Percentiles rank a stretch among this genome's conserved stretches.
Conservation (phyloP, 345 rosid genomes). For the Mercurialis annua region DNA sequence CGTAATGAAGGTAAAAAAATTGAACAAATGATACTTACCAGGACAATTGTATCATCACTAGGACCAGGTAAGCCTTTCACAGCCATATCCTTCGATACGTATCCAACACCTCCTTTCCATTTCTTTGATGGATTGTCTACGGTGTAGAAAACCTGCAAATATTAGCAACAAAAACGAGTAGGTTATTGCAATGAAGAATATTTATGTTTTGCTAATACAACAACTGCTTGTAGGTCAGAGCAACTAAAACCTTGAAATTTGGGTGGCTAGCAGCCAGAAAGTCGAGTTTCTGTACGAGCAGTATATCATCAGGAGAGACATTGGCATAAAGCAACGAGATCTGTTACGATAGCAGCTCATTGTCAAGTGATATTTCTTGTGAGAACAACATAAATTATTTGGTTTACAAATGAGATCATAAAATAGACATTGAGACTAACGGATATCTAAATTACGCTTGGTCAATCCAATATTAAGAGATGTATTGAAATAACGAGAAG, state of each 20-base stretch:
- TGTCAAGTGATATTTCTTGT: not conserved
- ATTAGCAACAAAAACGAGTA: conserved; percentile 9
- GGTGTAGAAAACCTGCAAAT: conserved; percentile 68
- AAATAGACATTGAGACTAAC: conserved; percentile 1
- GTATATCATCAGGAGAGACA: conserved; percentile 90
- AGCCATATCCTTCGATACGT: conserved; percentile 71
- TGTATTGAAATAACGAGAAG: not conserved
- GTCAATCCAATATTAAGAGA: not conserved
- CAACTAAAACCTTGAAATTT: conserved; percentile 62
- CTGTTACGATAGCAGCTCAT: conserved; percentile 33
- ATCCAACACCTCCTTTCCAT: conserved; percentile 94
- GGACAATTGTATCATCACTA: conserved; percentile 73
- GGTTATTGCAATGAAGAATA: not conserved
- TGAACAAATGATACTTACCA: conserved; percentile 45
- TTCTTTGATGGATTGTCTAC: conserved; percentile 79
- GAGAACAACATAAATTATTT: not conserved
- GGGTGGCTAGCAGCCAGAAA: conserved; percentile 74
- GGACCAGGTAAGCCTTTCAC: conserved; percentile 83
- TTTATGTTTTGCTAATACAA: not conserved
- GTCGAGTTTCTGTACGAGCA: conserved; percentile 89
- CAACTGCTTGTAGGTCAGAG: conserved; percentile 3
- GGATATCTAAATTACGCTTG: not conserved
- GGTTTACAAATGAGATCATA: not conserved
- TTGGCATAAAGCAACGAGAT: conserved; percentile 80
- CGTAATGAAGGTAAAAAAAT: conserved; percentile 1